phyloP scores from a whole-genome alignment of 2,329 filamentous ascomycete species.

The Blastomyces emzantsi region DNA sequence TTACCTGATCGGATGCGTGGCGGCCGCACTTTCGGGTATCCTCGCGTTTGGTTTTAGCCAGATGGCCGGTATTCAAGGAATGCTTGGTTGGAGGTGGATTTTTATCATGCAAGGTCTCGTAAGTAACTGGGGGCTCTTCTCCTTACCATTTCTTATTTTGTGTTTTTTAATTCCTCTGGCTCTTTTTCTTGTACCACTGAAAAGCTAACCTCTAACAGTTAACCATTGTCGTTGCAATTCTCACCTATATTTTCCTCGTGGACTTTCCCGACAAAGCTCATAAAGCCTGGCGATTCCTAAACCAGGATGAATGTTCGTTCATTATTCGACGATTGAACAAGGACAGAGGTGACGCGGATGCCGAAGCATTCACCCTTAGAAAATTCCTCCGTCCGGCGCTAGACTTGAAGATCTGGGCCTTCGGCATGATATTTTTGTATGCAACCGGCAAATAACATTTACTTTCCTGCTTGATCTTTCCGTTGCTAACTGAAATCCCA shows the following conservation, averaged over 20 bases:
- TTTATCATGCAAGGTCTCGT: slow-evolving; percentile 45
- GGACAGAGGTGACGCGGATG: slow-evolving; percentile 45
- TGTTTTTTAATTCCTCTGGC: no score
- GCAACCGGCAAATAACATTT: not conserved
- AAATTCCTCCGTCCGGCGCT: slow-evolving; percentile 33
- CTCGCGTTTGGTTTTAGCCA: slow-evolving; percentile 37
- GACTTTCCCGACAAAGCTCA: slow-evolving; percentile 29
- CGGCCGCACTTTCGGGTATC: slow-evolving; percentile 42
- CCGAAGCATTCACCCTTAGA: slow-evolving; percentile 40
- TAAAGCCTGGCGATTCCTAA: slow-evolving; percentile 29
- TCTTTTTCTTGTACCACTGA: not conserved
- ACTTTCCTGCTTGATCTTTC: not conserved
- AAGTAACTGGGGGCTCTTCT: slow-evolving; percentile 2
- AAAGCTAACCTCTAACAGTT: slow-evolving; percentile 15
- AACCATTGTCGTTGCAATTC: slow-evolving; percentile 20
- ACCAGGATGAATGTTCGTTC: slow-evolving; percentile 36
- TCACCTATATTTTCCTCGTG: slow-evolving; percentile 28
- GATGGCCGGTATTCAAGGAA: slow-evolving; percentile 35
- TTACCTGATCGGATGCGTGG: slow-evolving; percentile 43
- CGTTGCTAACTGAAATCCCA: not conserved
- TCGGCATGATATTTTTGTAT: slow-evolving; percentile 44
- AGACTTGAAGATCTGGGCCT: slow-evolving; percentile 49
- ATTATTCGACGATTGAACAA: slow-evolving; percentile 44
- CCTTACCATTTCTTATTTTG: not conserved
- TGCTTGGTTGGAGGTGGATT: slow-evolving; percentile 46